Evolutionary conservation across 805 yeast species (phyloP).

Genomic region (Blastobotrys americana): DNA sequence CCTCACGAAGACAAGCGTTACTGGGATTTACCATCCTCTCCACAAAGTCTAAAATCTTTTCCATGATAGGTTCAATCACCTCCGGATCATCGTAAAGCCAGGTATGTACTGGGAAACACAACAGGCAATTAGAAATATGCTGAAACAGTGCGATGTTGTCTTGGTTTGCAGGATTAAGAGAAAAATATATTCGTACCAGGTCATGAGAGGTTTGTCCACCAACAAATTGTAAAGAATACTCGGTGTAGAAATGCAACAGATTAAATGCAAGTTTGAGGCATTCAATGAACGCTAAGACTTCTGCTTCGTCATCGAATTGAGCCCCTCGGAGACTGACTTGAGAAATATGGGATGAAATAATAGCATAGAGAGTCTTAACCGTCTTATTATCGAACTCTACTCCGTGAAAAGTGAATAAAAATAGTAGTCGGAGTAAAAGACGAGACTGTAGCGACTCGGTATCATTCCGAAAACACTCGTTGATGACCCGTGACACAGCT

Average conservation of each 20-base stretch:
- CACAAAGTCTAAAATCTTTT: constrained; percentile 1
- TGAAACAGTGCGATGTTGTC: constrained; percentile 5
- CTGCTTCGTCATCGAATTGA: constrained; percentile 4
- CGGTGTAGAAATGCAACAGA: constrained; percentile 14
- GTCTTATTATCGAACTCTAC: constrained; percentile 3
- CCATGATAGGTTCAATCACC: constrained; percentile 1
- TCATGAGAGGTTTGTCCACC: constrained; percentile 6
- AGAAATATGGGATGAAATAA: constrained; percentile 3
- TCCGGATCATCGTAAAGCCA: constrained; percentile 9
- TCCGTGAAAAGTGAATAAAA: constrained; percentile 13
- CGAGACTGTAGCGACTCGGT: constrained; percentile 3
- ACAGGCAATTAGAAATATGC: constrained; percentile 12
- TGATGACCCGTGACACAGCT: constrained; percentile 5
- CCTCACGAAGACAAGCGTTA: constrained; percentile 3
- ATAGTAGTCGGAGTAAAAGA: constrained; percentile 12
- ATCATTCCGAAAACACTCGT: constrained; percentile 4
- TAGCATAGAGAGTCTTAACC: constrained; percentile 6
- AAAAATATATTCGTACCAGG: constrained; percentile 6
- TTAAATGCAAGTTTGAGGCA: constrained; percentile 14
- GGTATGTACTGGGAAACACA: constrained; percentile 9
- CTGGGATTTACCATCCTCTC: constrained; percentile 5
- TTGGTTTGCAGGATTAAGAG: constrained; percentile 4
- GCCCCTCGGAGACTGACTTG: not conserved
- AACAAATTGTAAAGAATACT: constrained; percentile 3
- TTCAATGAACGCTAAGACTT: constrained; percentile 11